phyloP scores from a whole-genome alignment of 2,329 filamentous ascomycete genomes.

The Pestalotiopsis sp. region DNA sequence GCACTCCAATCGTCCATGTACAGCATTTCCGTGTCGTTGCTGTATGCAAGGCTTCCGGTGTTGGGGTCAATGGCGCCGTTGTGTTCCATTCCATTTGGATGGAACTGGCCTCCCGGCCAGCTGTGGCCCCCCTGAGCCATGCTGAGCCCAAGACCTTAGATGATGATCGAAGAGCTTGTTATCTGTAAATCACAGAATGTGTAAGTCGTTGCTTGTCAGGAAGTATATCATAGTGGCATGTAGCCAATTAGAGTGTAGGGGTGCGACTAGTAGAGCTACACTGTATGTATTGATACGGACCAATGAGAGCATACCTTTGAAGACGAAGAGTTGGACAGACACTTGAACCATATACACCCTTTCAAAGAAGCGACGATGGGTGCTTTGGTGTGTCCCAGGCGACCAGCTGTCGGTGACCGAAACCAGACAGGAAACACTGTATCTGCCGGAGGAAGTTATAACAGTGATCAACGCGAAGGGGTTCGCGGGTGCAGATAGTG shows the following conservation, averaged over 20 bases:
- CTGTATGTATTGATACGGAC: background rate
- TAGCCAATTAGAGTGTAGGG: background rate
- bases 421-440: background rate
- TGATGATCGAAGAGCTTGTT: background rate
- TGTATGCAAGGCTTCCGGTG: background rate
- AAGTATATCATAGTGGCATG: background rate
- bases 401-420: background rate
- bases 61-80: background rate
- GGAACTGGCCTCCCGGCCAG: conserved; percentile 16
- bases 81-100: background rate
- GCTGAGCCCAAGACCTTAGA: background rate
- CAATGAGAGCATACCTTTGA: background rate
- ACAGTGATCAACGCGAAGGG: background rate
- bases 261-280: background rate
- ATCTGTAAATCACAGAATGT: background rate
- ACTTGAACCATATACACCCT: background rate
- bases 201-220: background rate
- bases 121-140: conserved; percentile 17
- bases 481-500: background rate
- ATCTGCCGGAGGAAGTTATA: background rate
- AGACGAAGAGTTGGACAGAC: background rate
- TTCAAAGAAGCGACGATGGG: background rate
- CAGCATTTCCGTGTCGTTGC: background rate
- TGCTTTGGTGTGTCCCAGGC: background rate
- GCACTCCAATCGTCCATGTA: conserved; percentile 4